Evolutionary conservation across 2,329 filamentous ascomycete species (phyloP).

Genomic region (Pyricularia pennisetigena): DNA sequence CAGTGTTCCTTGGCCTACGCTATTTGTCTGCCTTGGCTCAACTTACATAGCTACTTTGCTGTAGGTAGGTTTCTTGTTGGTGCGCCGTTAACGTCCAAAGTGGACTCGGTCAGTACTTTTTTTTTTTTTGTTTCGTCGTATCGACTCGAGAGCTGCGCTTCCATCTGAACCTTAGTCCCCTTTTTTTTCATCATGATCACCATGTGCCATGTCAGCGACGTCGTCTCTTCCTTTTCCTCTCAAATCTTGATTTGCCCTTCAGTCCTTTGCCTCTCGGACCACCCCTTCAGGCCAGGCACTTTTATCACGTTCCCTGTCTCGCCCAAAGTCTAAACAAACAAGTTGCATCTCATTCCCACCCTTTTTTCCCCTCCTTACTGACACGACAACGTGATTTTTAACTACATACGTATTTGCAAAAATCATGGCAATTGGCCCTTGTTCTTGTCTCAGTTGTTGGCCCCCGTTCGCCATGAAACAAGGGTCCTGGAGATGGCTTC

Average conservation of each 20-base stretch:
- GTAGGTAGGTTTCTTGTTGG: too few relatives aligned
- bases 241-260: not conserved
- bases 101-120: not conserved
- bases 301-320: not conserved
- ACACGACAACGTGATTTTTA: not conserved
- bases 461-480: not conserved
- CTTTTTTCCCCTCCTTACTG: not conserved
- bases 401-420: not conserved
- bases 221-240: not conserved
- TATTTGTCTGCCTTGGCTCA: too few relatives aligned
- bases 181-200: not conserved
- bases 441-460: not conserved
- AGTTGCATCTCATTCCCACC: not conserved
- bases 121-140: not conserved
- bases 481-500: not conserved
- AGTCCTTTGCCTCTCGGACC: not conserved
- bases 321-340: not conserved
- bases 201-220: not conserved
- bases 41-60: too few relatives aligned
- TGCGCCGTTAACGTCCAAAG: too few relatives aligned
- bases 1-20: not conserved
- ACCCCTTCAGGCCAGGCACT: not conserved
- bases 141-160: not conserved
- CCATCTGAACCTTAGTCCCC: not conserved
- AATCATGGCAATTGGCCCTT: not conserved